Evolutionary conservation across 1,284 basidiomycete species (phyloP).

Genomic region (Flammula alnicola): DNA sequence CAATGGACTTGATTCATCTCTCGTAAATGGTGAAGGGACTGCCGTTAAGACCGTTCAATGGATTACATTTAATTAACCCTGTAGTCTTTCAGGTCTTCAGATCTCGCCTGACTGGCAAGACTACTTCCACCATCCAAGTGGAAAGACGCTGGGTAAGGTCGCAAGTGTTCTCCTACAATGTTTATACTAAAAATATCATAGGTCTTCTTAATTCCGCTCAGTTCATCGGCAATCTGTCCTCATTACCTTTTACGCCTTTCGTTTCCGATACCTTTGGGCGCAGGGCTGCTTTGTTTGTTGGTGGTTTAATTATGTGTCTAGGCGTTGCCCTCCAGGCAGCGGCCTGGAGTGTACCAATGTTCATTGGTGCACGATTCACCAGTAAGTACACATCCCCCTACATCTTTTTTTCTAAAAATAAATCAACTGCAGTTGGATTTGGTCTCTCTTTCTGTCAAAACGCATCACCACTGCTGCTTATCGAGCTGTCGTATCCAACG

Average conservation of each 20-base stretch:
- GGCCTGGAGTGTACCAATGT: too few species aligned
- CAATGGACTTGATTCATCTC: constrained; percentile 66
- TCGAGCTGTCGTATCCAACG: too few species aligned
- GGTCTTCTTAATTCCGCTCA: constrained; percentile 66
- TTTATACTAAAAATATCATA: constrained; percentile 23
- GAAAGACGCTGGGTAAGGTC: constrained; percentile 52
- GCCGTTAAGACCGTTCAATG: too few species aligned
- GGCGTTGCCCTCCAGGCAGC: too few species aligned
- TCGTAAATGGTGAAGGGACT: constrained; percentile 73
- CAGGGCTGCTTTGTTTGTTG: constrained; percentile 57
- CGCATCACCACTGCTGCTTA: constrained; percentile 65
- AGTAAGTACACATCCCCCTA: constrained; percentile 41
- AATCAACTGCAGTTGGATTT: constrained; percentile 52
- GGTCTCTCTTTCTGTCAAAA: constrained; percentile 64
- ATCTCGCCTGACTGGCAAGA: too few species aligned
- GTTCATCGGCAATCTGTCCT: constrained; percentile 62
- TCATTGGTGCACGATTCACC: constrained; percentile 59
- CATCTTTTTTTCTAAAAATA: background rate
- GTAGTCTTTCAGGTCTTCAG: too few species aligned
- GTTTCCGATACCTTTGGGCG: constrained; percentile 62
- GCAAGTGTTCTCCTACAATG: background rate
- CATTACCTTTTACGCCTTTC: constrained; percentile 60
- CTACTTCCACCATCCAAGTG: too few species aligned
- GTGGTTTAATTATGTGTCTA: constrained; percentile 62
- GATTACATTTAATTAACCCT: background rate